Evolutionary conservation across 768 basidiomycete species (phyloP).

Genomic region (Auriculariales sp.): DNA sequence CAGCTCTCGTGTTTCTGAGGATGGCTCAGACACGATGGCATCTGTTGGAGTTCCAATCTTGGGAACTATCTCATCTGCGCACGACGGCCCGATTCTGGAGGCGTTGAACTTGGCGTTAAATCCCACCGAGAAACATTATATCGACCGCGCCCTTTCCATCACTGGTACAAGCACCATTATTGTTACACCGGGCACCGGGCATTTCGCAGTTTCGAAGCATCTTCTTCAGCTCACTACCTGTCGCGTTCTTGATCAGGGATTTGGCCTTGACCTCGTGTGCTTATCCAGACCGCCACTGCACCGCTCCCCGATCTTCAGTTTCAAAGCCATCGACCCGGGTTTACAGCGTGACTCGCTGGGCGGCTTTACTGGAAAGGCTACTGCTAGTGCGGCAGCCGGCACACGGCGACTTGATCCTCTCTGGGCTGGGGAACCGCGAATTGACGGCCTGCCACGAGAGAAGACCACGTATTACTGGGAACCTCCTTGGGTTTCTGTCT

Average conservation of each 20-base stretch:
- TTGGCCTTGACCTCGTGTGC: slow-evolving; percentile 75
- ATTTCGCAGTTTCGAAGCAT: slow-evolving; percentile 83
- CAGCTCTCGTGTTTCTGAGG: too few relatives aligned
- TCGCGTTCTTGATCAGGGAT: slow-evolving; percentile 86
- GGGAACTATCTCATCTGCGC: slow-evolving; percentile 70
- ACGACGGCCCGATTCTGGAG: slow-evolving; percentile 92
- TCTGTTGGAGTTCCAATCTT: slow-evolving; percentile 52
- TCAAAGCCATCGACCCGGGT: slow-evolving; percentile 42
- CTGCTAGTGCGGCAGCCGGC: too few relatives aligned
- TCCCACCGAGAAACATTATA: slow-evolving; percentile 86
- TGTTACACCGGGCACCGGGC: slow-evolving; percentile 87
- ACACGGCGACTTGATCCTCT: slow-evolving; percentile 47
- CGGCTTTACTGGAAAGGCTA: slow-evolving; percentile 16
- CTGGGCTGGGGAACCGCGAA: slow-evolving; percentile 52
- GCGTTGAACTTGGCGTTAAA: slow-evolving; percentile 87
- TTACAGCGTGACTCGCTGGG: slow-evolving; percentile 1
- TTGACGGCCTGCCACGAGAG: slow-evolving; percentile 18
- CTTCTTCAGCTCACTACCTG: slow-evolving; percentile 85
- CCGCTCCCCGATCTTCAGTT: slow-evolving; percentile 87
- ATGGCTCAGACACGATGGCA: slow-evolving; percentile 9
- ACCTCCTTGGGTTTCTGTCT: slow-evolving; percentile 71
- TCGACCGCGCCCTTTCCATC: slow-evolving; percentile 83
- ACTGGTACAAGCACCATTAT: slow-evolving; percentile 76
- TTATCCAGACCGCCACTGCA: slow-evolving; percentile 87
- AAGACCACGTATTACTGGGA: slow-evolving; percentile 76